A percentile compares a stretch with the other conserved stretches of the same genome.
phyloP scores from a whole-genome alignment of 176 grass and related monocot genomes.

The Pharus latifolius region DNA sequence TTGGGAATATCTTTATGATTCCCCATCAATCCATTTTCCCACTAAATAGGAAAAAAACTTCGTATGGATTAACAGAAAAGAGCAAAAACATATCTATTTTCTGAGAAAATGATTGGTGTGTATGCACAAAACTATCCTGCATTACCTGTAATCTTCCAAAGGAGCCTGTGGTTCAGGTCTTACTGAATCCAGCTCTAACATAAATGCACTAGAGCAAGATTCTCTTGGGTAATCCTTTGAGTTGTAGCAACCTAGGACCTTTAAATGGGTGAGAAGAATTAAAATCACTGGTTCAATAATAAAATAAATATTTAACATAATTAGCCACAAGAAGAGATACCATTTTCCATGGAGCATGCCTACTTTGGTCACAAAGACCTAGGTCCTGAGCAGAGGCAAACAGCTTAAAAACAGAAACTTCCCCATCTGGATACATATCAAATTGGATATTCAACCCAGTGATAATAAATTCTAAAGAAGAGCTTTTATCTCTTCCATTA shows the following conservation, averaged over 20 bases:
- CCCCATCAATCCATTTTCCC: neutral
- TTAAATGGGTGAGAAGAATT: constrained; percentile 14
- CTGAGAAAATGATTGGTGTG: neutral
- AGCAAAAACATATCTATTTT: neutral
- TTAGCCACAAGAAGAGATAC: constrained; percentile 27
- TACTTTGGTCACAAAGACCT: constrained; percentile 74
- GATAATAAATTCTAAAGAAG: constrained; percentile 60
- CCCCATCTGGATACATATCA: constrained; percentile 85
- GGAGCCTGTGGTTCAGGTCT: constrained; percentile 71
- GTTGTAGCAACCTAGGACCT: constrained; percentile 85
- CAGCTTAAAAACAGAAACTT: constrained; percentile 71
- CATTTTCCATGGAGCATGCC: constrained; percentile 87
- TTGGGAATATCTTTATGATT: neutral
- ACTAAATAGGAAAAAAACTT: neutral
- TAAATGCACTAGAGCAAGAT: constrained; percentile 78
- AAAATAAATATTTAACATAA: constrained; percentile 12
- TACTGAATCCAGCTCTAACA: constrained; percentile 74
- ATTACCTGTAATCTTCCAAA: constrained; percentile 94
- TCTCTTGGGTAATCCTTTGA: constrained; percentile 88
- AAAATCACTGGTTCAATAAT: constrained; percentile 3
- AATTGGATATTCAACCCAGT: constrained; percentile 61
- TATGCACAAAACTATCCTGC: neutral
- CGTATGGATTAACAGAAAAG: neutral
- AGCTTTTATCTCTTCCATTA: constrained; percentile 56
- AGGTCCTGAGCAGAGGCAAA: constrained; percentile 49